Base-by-base conservation (phyloP, 371 early-diverging fungal species). In the Lichtheimia ramosa region DNA sequence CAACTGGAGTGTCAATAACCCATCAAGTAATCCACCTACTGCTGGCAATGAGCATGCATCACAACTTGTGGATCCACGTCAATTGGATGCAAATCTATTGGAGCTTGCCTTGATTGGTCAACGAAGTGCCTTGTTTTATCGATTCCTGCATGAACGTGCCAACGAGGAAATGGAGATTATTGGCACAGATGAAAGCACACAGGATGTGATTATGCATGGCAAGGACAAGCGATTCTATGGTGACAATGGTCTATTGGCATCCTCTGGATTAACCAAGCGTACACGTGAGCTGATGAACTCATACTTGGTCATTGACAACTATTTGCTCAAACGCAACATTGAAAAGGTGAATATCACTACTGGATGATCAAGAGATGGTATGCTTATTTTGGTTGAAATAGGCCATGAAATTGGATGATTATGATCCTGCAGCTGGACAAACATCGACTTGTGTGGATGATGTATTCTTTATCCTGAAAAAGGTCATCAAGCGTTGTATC, bases 361-460 rank as follows among this genome's bases (percentile, higher is more conserved):
- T 50, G 4, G 25, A 25, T 40, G 34, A 34, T 34, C 10, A 8
- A 8, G 27, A 27, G 41, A 21, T 34, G 8, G 7, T 51, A n/a
- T 43, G 21, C 23, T 21, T 23, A 58, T 43, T 21, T 52, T 0
- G 0, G 21, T 23, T 42, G 25, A 14, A 34, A n/a, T 58, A 79
- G 72, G 87, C 87, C 5, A 81, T 83, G 72, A 69, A 66, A 49
- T 61, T 86, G 43, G 84, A 85, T 46, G 82, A 83, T 43, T 82
- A 84, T 42, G 85, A 85, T 58, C 51, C 73, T 25, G 70, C 75
- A 13, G 48, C 63, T 0, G 68, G 70, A 25, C 71, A 77, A 27
- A 82, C 83, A 5, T 94, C 96, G 0, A 92, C 89, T 3, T 90
- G 92, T 58, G 95, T 96, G 14, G 97, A 93, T 51, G 98, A 97